Conservation (phyloP, 2,329 filamentous ascomycete species). For the Phaeosphaeriaceae sp. region DNA sequence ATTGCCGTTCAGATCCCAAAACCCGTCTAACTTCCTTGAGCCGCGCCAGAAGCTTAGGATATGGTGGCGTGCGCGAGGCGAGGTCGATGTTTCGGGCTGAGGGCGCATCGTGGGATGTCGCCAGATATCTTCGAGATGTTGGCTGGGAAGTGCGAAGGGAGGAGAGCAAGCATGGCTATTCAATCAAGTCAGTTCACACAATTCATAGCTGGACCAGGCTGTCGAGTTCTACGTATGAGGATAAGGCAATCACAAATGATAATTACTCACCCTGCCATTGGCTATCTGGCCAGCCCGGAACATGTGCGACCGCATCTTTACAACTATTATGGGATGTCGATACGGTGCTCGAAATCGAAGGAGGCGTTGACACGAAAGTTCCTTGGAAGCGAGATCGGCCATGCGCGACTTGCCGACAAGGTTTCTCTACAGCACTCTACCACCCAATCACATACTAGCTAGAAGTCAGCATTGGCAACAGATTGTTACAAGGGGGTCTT, state of each 20-base stretch:
- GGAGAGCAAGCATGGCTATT: conserved; percentile 33
- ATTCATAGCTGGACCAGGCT: background rate
- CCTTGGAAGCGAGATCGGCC: conserved; percentile 36
- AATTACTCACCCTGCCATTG: conserved; percentile 40
- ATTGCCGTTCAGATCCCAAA: conserved; percentile 65
- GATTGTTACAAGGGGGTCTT: too few species aligned
- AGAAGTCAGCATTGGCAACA: conserved; percentile 20
- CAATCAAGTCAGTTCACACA: background rate
- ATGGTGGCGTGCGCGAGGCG: conserved; percentile 72
- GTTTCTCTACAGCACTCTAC: conserved; percentile 5
- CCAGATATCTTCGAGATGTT: conserved; percentile 35
- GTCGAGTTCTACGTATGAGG: background rate
- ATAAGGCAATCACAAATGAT: conserved; percentile 3
- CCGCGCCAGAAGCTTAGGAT: conserved; percentile 79
- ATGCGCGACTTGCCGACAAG: conserved; percentile 19
- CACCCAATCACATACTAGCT: conserved; percentile 30
- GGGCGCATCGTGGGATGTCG: conserved; percentile 38
- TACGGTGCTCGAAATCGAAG: conserved; percentile 18
- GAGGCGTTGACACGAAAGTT: conserved; percentile 32
- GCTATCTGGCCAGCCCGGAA: conserved; percentile 38
- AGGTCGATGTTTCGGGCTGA: conserved; percentile 45
- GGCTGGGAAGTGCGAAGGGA: conserved; percentile 23
- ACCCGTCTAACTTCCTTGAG: conserved; percentile 77
- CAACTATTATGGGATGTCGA: conserved; percentile 23
- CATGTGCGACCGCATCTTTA: conserved; percentile 45